A percentile compares a stretch with the other conserved stretches of the same genome.
Conservation (phyloP, 495 filamentous ascomycete genomes). For the Penicillium paxilli region DNA sequence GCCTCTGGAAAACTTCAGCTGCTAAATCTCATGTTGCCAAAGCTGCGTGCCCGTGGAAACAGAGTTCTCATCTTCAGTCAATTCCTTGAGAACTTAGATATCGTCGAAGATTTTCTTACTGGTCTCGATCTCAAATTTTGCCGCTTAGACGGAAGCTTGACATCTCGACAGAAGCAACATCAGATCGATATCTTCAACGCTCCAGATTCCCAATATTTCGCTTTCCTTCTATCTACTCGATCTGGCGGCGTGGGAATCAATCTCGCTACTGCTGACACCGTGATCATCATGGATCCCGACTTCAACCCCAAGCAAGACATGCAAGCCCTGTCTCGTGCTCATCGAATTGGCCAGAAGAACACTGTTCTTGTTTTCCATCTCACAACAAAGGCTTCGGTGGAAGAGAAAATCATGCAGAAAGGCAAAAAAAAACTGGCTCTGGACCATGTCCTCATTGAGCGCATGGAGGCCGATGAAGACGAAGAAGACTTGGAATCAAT, state of each 20-base stretch:
- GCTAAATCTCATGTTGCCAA: constrained; percentile 86
- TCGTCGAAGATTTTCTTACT: constrained; percentile 87
- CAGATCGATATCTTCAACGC: constrained; percentile 93
- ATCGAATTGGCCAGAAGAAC: constrained; percentile 93
- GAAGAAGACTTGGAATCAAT: constrained; percentile 84
- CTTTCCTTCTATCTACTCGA: constrained; percentile 88
- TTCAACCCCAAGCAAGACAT: constrained; percentile 99
- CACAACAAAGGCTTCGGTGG: constrained; percentile 81
- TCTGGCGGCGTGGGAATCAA: constrained; percentile 98
- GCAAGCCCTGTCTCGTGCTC: constrained; percentile 89
- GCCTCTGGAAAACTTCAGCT: constrained; percentile 89
- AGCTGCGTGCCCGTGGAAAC: constrained; percentile 84
- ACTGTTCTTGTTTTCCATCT: constrained; percentile 95
- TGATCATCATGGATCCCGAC: constrained; percentile 97
- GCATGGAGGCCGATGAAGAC: constrained; percentile 77
- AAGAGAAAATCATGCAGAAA: constrained; percentile 96
- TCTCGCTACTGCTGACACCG: constrained; percentile 93
- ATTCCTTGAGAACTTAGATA: constrained; percentile 83
- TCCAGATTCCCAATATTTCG: constrained; percentile 77
- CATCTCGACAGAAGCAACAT: constrained; percentile 83
- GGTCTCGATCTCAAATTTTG: constrained; percentile 68
- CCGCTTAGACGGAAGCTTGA: constrained; percentile 83
- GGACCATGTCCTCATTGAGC: constrained; percentile 90
- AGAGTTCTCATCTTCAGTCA: constrained; percentile 95
- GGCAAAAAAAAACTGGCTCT: constrained; percentile 93